Evolutionary conservation across 768 basidiomycete species (phyloP).

Genomic region (Suillus subalutaceus): DNA sequence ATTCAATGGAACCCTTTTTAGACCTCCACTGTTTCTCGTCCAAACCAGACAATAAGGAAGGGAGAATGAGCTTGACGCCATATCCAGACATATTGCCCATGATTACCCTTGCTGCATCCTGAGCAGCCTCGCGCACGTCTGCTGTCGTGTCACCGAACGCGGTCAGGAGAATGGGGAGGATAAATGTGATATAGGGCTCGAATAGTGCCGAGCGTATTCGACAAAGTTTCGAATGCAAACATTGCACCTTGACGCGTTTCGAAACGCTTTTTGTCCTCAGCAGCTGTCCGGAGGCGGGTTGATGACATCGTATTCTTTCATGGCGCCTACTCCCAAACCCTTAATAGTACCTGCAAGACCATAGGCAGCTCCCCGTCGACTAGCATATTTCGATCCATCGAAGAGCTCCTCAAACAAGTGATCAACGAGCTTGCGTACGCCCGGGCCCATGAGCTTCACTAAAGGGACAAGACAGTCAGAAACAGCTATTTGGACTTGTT

Average conservation of each 20-base stretch:
- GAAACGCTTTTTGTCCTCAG: slow-evolving; percentile 88
- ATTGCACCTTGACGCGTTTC: slow-evolving; percentile 91
- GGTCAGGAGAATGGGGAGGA: slow-evolving; percentile 80
- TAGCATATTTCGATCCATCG: slow-evolving; percentile 82
- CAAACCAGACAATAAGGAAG: slow-evolving; percentile 83
- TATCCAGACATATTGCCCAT: slow-evolving; percentile 96
- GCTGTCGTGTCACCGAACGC: slow-evolving; percentile 84
- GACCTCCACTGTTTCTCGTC: slow-evolving; percentile 99
- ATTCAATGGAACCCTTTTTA: slow-evolving; percentile 95
- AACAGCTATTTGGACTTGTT: slow-evolving; percentile 95
- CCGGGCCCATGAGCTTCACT: slow-evolving; percentile 65
- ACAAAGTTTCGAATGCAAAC: slow-evolving; percentile 93
- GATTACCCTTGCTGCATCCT: slow-evolving; percentile 90
- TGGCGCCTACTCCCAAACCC: slow-evolving; percentile 83
- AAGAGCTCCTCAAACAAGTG: slow-evolving; percentile 77
- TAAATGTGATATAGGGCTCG: slow-evolving; percentile 88
- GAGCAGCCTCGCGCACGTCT: slow-evolving; percentile 92
- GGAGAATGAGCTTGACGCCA: slow-evolving; percentile 93
- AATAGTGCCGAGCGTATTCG: slow-evolving; percentile 82
- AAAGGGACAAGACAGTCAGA: slow-evolving; percentile 93
- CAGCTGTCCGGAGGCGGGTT: slow-evolving; percentile 67
- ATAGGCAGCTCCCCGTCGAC: slow-evolving; percentile 96
- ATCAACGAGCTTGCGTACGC: slow-evolving; percentile 62
- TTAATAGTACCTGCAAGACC: slow-evolving; percentile 92
- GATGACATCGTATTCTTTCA: slow-evolving; percentile 86